Evolutionary conservation across 1,284 basidiomycete genomes (phyloP).

Genomic region (Ustilago shanxiensis): DNA sequence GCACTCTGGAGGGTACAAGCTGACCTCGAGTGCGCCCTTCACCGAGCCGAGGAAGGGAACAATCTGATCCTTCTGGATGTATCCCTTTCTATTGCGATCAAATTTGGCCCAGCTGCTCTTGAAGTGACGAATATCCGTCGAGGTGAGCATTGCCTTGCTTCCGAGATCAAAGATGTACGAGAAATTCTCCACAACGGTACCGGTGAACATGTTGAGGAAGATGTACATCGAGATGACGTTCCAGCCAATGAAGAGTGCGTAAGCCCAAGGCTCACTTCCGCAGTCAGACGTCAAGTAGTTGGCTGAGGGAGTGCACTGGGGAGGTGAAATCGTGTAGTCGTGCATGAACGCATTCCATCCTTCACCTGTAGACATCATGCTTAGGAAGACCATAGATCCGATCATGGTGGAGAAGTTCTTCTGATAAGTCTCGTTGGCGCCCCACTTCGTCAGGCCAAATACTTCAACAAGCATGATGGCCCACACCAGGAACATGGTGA

Average conservation of each 20-base stretch:
- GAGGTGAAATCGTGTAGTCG: conserved; percentile 76
- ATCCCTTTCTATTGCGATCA: conserved; percentile 83
- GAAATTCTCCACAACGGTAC: conserved; percentile 96
- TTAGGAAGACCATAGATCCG: conserved; percentile 85
- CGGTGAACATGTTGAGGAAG: conserved; percentile 82
- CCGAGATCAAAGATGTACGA: conserved; percentile 94
- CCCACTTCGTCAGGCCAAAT: conserved; percentile 92
- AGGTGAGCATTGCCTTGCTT: conserved; percentile 83
- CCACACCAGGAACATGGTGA: conserved; percentile 92
- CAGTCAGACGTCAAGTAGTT: conserved; percentile 85
- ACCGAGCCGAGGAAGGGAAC: conserved; percentile 78
- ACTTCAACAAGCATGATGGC: conserved; percentile 90
- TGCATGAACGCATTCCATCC: conserved; percentile 70
- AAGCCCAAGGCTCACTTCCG: conserved; percentile 87
- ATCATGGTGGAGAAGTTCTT: conserved; percentile 87
- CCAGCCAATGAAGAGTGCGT: conserved; percentile 92
- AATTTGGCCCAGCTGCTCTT: conserved; percentile 93
- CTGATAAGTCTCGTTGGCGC: conserved; percentile 77
- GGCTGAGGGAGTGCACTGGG: conserved; percentile 79
- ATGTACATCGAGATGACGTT: conserved; percentile 88
- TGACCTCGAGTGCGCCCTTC: conserved; percentile 62
- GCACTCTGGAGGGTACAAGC: conserved; percentile 52
- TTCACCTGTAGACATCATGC: conserved; percentile 74
- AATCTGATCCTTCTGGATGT: conserved; percentile 80
- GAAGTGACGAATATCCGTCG: conserved; percentile 78